Evolutionary conservation across 78 protist species (phyloP).

Genomic region (Parvularia atlantis): DNA sequence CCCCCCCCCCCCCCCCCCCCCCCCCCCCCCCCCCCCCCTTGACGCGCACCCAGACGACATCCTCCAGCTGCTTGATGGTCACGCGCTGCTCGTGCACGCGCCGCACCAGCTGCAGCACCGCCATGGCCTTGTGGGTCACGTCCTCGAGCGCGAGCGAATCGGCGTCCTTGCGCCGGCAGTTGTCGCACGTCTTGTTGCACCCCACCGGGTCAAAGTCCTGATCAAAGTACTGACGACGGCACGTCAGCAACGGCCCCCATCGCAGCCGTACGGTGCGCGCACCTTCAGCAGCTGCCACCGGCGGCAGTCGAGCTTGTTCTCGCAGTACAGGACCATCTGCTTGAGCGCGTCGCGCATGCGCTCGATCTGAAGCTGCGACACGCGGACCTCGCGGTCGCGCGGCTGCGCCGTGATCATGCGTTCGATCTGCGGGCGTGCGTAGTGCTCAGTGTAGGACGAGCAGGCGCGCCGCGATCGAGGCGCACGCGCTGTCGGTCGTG

Average conservation of each 20-base stretch:
- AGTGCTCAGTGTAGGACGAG: conserved; percentile 1
- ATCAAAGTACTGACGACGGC: conserved; percentile 6
- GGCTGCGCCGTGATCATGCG: neutral
- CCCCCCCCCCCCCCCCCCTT: neutral
- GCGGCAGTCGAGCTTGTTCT: conserved; percentile 33
- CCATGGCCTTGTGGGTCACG: neutral
- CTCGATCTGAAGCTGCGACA: neutral
- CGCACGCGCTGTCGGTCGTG: too few relatives aligned
- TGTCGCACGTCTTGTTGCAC: conserved; percentile 18
- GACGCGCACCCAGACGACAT: neutral
- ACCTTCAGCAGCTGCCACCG: conserved; percentile 1
- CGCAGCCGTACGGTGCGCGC: too few relatives aligned
- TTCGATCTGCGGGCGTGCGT: neutral
- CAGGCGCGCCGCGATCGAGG: neutral
- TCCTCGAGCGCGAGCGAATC: neutral
- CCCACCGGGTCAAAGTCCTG: neutral
- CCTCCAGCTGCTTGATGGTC: neutral
- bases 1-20: neutral
- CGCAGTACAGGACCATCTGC: conserved; percentile 48
- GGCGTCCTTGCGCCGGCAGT: neutral
- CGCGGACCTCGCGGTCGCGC: neutral
- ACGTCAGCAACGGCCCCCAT: too few relatives aligned
- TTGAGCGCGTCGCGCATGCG: neutral
- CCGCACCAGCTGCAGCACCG: neutral
- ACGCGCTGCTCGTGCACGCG: neutral